Percentiles rank a stretch among this genome's conserved stretches.
These are phyloP conservation scores for Colletotrichum sojae DNA, from an alignment of 2,329 filamentous ascomycete species.

Conservation along the genomic window DNA sequence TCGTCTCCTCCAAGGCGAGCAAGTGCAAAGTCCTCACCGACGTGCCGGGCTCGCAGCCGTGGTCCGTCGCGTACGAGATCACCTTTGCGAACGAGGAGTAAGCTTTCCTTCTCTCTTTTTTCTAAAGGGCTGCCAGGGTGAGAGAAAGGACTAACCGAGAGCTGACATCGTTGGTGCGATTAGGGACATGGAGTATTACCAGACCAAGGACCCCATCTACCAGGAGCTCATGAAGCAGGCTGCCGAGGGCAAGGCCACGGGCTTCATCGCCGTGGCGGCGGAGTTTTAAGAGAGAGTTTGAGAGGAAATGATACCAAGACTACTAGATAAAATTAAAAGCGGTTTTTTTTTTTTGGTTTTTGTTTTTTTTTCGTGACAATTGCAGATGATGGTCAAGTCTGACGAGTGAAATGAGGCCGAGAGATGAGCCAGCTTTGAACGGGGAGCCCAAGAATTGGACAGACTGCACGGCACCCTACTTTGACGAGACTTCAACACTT, in stretches of 20 bases:
- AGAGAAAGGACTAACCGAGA: not conserved
- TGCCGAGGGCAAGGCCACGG: conserved; percentile 35
- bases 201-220: conserved; percentile 36
- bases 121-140: no score
- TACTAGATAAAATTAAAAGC: no score
- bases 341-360: no score
- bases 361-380: no score
- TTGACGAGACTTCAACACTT: no score
- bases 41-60: conserved; percentile 31
- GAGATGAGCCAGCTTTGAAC: no score
- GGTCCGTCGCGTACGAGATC: conserved; percentile 34
- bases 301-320: not conserved
- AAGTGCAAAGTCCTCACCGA: conserved; percentile 36
- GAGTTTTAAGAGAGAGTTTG: conserved; percentile 19
- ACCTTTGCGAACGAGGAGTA: conserved; percentile 30
- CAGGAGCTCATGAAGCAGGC: conserved; percentile 37
- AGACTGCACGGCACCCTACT: no score
- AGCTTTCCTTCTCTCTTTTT: not conserved
- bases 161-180: not conserved
- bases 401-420: no score
- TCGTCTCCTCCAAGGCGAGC: conserved; percentile 36
- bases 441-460: no score
- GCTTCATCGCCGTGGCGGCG: conserved; percentile 27
- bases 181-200: conserved; percentile 39
- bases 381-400: no score